Conservation (phyloP, 345 rosid species). For the Raphanus raphanistrum region DNA sequence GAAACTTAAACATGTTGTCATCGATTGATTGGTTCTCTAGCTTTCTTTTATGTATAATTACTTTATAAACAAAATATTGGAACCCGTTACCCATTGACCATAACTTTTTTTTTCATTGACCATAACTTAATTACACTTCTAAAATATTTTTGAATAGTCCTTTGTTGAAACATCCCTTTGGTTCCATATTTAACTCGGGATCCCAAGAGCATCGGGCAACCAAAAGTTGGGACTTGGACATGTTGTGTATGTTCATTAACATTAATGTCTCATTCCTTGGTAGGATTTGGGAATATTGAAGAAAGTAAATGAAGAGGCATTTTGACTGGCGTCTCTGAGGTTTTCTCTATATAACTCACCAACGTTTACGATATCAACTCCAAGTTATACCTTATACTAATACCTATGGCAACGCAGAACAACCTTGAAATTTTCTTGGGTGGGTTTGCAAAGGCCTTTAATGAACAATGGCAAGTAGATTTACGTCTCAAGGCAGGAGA, state of each 20-base stretch:
- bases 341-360: background rate
- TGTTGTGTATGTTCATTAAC: background rate
- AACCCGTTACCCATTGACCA: background rate
- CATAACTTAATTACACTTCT: background rate
- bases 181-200: background rate
- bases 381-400: background rate
- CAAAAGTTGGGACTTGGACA: background rate
- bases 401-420: conserved; percentile 3
- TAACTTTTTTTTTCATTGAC: too few relatives aligned
- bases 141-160: background rate
- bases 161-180: background rate
- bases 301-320: background rate
- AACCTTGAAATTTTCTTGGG: background rate
- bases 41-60: too few relatives aligned
- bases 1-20: too few relatives aligned
- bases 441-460: background rate
- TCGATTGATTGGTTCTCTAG: too few relatives aligned
- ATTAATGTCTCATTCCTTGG: background rate
- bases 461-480: conserved; percentile 19
- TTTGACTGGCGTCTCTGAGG: background rate
- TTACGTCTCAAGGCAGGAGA: conserved; percentile 3
- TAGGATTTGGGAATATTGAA: background rate
- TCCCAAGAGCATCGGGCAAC: background rate
- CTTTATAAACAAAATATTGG: too few relatives aligned
- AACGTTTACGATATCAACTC: background rate